Evolutionary conservation across 768 basidiomycete genomes (phyloP).

Genomic region (Termitomyces sp.): DNA sequence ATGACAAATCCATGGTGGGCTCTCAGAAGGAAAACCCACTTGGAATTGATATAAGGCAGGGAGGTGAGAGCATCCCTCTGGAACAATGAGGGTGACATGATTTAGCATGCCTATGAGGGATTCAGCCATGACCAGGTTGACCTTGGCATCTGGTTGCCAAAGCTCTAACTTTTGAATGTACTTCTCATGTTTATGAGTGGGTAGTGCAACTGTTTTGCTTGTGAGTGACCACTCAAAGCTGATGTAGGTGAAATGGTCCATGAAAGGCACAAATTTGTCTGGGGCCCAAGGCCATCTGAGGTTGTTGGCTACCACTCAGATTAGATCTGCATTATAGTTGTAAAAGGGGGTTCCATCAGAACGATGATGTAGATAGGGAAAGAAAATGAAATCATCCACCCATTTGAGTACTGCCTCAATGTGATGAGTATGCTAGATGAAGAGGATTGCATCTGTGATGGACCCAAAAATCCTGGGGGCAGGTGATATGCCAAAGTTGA

Average conservation of each 20-base stretch:
- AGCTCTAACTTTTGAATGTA: neutral
- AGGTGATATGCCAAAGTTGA: neutral
- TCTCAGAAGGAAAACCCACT: too few species aligned
- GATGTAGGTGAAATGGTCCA: neutral
- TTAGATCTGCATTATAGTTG: neutral
- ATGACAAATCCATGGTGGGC: neutral
- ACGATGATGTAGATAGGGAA: neutral
- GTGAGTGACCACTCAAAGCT: neutral
- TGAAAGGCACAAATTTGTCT: neutral
- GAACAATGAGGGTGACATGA: neutral
- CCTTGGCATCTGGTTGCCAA: neutral
- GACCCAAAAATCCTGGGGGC: neutral
- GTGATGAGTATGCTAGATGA: neutral
- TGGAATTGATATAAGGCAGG: neutral
- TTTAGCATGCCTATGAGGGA: neutral
- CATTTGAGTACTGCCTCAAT: neutral
- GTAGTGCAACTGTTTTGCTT: neutral
- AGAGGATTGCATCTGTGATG: neutral
- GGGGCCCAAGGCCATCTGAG: neutral
- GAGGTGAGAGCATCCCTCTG: neutral
- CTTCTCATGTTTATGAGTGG: neutral
- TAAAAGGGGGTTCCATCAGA: neutral
- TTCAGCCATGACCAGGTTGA: neutral
- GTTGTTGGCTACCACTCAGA: neutral
- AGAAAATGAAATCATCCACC: neutral